Evolutionary conservation across 2,329 filamentous ascomycete species (phyloP), one percentile per base, ranked within the genome.

Genomic region (Ceratocystis cubensis): DNA sequence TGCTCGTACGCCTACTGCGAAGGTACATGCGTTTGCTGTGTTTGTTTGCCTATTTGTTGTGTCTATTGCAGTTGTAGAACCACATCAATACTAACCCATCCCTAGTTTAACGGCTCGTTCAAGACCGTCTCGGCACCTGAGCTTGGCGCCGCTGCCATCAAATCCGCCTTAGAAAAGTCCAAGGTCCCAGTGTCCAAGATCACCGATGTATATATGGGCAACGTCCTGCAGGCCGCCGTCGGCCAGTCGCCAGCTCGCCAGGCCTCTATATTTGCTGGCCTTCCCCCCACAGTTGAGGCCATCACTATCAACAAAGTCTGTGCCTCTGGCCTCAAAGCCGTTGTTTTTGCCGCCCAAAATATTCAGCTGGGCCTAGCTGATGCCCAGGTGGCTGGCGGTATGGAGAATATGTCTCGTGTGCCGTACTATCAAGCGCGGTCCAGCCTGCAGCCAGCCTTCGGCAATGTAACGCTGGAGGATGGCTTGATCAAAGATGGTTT

Each of bases 301-400:
- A 87, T 88, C 63, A 97, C 94, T 17, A 87, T 99, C 76, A 99
- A 99, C 82, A 99, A 99, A 78, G 94, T 99, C 68, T 99, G 94
- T 79, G 88, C 94, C 3, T 96, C 92, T 0, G 94, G 94, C 4
- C 80, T 99, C 70, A 99, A 99, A 76, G 89, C 94, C 1, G 91
- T 97, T 3, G 86, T 84, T 25, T 83, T 97, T 57, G 94, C 93
- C 1, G 93, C 93, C 0, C 91, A 96, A 73, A 94, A 96, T 73
- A 96, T 97, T 71, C 90, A 96, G 76, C 83, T 99, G 10, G 93
- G 94, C 4, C 82, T 96, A 8, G 84, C 91, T 17, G 89, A 96
- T 72, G 92, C 89, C 0, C 89, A 96, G 75, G 82, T 97, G 6
- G 94, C 94, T 1, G 94, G 94, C 69, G 94, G 94, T 65, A 96